phyloP scores from a whole-genome alignment of 192 early-diverging fungal species.

The Piromyces finnis region DNA sequence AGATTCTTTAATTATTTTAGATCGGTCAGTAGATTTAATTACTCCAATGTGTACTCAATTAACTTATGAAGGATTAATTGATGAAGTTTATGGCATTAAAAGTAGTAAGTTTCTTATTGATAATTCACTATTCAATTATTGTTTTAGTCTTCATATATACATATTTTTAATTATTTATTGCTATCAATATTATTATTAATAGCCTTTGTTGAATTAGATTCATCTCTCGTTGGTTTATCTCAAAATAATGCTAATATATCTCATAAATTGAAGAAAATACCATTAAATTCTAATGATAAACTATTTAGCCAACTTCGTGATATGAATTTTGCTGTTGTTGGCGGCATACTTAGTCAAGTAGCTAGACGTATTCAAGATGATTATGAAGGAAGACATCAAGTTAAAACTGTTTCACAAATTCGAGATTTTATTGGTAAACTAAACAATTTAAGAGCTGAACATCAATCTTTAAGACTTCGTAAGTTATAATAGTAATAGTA shows the following conservation, averaged over 20 bases:
- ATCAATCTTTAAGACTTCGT: conserved; percentile 66
- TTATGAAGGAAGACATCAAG: conserved; percentile 74
- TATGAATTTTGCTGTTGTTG: conserved; percentile 83
- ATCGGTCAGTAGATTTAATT: conserved; percentile 72
- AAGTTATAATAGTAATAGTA: conserved; percentile 7
- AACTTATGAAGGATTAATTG: conserved; percentile 92
- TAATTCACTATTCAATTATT: conserved; percentile 4
- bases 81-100: conserved; percentile 75
- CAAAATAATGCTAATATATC: conserved; percentile 6
- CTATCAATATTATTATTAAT: not conserved
- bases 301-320: conserved; percentile 68
- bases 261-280: conserved; percentile 40
- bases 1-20: conserved; percentile 75
- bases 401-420: conserved; percentile 78
- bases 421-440: conserved; percentile 82
- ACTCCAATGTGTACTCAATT: conserved; percentile 88
- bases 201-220: conserved; percentile 64
- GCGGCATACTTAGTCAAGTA: conserved; percentile 58
- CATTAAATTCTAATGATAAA: conserved; percentile 61
- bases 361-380: conserved; percentile 70
- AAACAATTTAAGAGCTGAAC: conserved; percentile 63
- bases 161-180: not conserved
- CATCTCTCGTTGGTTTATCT: conserved; percentile 25
- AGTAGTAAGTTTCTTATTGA: conserved; percentile 17
- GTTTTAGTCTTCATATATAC: not conserved